Evolutionary conservation across 495 filamentous ascomycete genomes (phyloP).

Genomic region (Neurospora sp.): DNA sequence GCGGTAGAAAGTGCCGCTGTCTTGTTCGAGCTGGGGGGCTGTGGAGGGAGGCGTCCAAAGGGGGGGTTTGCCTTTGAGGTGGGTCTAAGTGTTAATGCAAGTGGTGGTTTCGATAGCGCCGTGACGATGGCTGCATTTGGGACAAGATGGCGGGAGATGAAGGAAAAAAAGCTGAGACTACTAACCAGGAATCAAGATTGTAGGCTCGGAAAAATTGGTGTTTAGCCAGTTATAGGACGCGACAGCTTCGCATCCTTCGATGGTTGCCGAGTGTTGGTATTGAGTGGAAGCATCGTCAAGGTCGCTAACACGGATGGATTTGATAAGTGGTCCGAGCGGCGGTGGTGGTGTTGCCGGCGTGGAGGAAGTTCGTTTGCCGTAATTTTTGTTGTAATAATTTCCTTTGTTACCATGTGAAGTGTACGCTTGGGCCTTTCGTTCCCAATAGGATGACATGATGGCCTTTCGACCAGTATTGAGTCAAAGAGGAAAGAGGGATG

Average conservation of each 20-base stretch:
- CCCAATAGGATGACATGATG: neutral
- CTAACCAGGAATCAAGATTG: conserved; percentile 16
- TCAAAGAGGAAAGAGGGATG: neutral
- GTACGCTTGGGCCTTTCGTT: neutral
- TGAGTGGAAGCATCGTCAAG: neutral
- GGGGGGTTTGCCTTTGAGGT: conserved; percentile 46
- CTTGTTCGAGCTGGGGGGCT: conserved; percentile 31
- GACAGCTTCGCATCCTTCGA: neutral
- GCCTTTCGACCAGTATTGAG: neutral
- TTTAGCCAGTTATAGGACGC: conserved; percentile 17
- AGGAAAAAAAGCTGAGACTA: neutral
- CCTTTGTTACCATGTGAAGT: neutral
- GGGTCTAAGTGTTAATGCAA: neutral
- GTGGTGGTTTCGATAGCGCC: neutral
- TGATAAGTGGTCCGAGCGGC: conserved; percentile 12
- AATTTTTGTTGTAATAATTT: neutral
- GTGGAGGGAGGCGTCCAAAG: conserved; percentile 43
- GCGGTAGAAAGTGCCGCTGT: conserved; percentile 45
- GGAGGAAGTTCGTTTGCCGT: neutral
- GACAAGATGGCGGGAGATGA: neutral
- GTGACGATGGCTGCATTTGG: neutral
- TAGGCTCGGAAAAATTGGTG: neutral
- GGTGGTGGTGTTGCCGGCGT: conserved; percentile 5
- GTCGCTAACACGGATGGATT: conserved; percentile 10
- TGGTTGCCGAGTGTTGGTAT: neutral